Base-by-base conservation (phyloP, 768 basidiomycete species). In the Tylopilus subfusipes region DNA sequence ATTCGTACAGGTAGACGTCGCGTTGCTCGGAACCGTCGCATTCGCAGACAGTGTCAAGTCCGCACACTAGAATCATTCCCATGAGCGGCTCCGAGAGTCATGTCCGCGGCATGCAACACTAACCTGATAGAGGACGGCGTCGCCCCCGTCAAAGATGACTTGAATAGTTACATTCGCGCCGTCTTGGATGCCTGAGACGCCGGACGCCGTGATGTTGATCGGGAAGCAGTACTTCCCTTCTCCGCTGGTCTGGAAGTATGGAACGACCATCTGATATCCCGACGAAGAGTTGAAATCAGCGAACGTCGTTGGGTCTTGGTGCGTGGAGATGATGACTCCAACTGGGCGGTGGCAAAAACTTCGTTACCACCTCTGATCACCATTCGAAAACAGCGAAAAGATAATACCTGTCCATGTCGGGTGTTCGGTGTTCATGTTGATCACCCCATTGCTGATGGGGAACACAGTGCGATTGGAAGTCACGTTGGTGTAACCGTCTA, bases 111-210 rank as follows among this genome's bases (percentile, higher is more conserved):
- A n/a, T n/a, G 38, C 9, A 19, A 19, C 46, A 53, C 57, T 36
- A 48, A 81, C 88, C 77, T 92, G 88, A 72, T 78, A 91, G 9
- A 95, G 77, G 27, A 64, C 45, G 21, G 83, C 84, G 63, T 93
- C 90, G 31, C 88, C 89, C n/a, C 88, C 88, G 59, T 82, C 70
- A 64, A 72, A 92, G 27, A 81, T 59, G 21, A 90, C 62, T 69
- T 88, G 84, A 46, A 93, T 73, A 1, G 92, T 92, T 34, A 89
- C 84, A 57, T 90, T 85, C 19, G 82, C 76, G 9, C 90, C 88
- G 54, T 85, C 76, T 50, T 72, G 68, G 47, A 88, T 65, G 16
- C 77, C 79, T 30, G 72, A 67, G 27, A 89, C 72, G 31, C 75
- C 73, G n/a, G 78, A 75, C 1, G 71, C 62, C 2, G 74, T 66